Conservation (phyloP, 345 rosid species). For the Gossypium herbaceum region DNA sequence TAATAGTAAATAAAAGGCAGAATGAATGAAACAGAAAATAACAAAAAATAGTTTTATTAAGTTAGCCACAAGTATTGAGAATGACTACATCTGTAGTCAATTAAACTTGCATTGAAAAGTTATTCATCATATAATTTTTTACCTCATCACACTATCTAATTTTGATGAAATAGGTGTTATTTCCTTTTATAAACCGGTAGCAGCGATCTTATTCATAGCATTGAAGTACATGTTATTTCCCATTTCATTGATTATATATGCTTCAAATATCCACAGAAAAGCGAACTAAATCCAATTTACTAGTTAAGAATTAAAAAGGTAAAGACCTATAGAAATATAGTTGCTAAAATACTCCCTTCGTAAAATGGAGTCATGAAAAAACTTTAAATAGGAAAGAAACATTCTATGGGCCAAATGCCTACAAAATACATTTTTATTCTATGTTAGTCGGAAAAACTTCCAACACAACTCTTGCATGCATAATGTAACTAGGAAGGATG, state of each 20-base stretch:
- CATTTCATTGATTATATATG: background rate
- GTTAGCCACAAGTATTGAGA: background rate
- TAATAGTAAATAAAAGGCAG: background rate
- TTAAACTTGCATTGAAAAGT: background rate
- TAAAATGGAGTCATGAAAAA: background rate
- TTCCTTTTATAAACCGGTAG: background rate
- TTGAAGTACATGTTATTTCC: background rate
- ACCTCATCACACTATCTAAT: background rate
- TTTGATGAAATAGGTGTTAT: background rate
- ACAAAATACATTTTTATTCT: background rate
- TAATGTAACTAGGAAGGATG: background rate
- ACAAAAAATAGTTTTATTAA: background rate
- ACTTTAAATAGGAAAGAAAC: background rate
- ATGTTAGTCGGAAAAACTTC: background rate
- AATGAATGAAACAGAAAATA: background rate
- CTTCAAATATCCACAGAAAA: slow-evolving; percentile 4
- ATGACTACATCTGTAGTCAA: background rate
- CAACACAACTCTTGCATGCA: background rate
- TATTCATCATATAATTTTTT: background rate
- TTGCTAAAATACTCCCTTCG: background rate
- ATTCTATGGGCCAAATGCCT: background rate
- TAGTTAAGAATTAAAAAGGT: background rate
- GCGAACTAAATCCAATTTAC: background rate
- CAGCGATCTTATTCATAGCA: background rate
- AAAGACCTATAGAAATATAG: background rate